Percentiles rank a stretch among this genome's conserved stretches.
Evolutionary conservation across 192 early-diverging fungal genomes (phyloP).

Genomic region (Rhizoclosmatium sp.): DNA sequence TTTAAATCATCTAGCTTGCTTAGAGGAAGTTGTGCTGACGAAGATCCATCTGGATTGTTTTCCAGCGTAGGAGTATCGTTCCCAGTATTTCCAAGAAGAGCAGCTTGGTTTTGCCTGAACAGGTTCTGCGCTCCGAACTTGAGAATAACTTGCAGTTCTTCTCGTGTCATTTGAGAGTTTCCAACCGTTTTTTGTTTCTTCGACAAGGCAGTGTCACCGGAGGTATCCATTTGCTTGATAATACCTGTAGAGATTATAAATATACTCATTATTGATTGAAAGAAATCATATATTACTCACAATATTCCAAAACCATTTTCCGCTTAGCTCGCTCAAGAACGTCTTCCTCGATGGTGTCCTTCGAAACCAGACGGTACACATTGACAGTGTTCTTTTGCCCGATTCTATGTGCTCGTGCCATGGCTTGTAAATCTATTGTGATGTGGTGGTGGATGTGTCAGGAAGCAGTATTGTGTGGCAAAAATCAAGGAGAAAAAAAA

Average conservation of each 20-base stretch:
- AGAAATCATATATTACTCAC: constrained; percentile 39
- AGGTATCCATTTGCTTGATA: constrained; percentile 99
- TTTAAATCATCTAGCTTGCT: constrained; percentile 93
- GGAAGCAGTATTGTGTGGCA: not conserved
- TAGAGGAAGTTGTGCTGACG: not conserved
- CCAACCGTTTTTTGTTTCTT: constrained; percentile 48
- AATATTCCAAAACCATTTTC: constrained; percentile 99
- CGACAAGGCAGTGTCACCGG: constrained; percentile 77
- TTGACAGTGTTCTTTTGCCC: constrained; percentile 98
- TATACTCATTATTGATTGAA: not conserved
- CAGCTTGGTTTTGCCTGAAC: constrained; percentile 75
- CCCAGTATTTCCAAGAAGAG: constrained; percentile 34
- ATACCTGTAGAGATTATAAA: constrained; percentile 55
- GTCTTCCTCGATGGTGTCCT: constrained; percentile 98
- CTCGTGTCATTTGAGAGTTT: constrained; percentile 65
- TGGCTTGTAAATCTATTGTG: constrained; percentile 85
- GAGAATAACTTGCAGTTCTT: constrained; percentile 93
- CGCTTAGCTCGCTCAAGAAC: constrained; percentile 98
- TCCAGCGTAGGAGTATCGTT: constrained; percentile 36
- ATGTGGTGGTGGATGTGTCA: constrained; percentile 1
- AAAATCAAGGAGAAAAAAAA: constrained; percentile 35
- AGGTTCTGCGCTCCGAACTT: constrained; percentile 99
- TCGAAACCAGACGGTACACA: constrained; percentile 97
- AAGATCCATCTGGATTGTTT: constrained; percentile 59
- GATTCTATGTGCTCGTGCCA: constrained; percentile 97